phyloP scores from a whole-genome alignment of 768 basidiomycete genomes.

The Xanthoconium stramineum region DNA sequence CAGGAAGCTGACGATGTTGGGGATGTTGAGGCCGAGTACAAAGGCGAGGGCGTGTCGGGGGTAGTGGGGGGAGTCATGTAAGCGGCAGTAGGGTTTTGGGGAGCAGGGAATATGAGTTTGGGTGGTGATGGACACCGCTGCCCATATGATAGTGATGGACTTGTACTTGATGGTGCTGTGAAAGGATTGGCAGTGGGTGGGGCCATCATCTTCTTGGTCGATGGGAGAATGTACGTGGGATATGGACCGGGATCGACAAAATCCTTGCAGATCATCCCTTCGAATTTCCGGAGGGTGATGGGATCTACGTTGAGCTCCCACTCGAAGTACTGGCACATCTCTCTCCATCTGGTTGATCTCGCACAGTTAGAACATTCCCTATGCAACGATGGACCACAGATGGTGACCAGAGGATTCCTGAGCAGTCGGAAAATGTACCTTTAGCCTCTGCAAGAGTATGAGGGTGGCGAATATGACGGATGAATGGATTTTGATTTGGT shows the following conservation, averaged over 20 bases:
- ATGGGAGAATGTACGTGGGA: constrained; percentile 44
- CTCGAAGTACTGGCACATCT: no score
- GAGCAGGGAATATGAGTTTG: constrained; percentile 21
- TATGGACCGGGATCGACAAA: constrained; percentile 56
- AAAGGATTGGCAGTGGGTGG: constrained; percentile 31
- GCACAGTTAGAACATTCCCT: no score
- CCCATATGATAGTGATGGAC: constrained; percentile 18
- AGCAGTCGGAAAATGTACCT: constrained; percentile 28
- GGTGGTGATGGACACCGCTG: constrained; percentile 31
- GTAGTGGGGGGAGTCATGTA: constrained; percentile 34
- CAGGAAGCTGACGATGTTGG: constrained; percentile 60
- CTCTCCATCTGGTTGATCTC: no score
- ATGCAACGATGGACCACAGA: constrained; percentile 39
- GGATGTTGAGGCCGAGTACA: constrained; percentile 49
- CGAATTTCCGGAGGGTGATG: no score
- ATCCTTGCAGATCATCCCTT: constrained; percentile 31
- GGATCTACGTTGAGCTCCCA: no score
- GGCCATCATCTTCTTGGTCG: constrained; percentile 51
- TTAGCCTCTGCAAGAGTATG: no score
- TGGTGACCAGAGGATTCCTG: constrained; percentile 72
- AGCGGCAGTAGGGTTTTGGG: constrained; percentile 8
- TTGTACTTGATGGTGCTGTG: constrained; percentile 23
- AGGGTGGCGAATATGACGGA: no score
- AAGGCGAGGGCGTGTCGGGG: constrained; percentile 55
- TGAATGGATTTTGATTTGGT: no score